Evolutionary conservation across 202 grass and related monocot species (phyloP), one percentile per base, ranked within the genome.

Genomic region (Zizania palustris): DNA sequence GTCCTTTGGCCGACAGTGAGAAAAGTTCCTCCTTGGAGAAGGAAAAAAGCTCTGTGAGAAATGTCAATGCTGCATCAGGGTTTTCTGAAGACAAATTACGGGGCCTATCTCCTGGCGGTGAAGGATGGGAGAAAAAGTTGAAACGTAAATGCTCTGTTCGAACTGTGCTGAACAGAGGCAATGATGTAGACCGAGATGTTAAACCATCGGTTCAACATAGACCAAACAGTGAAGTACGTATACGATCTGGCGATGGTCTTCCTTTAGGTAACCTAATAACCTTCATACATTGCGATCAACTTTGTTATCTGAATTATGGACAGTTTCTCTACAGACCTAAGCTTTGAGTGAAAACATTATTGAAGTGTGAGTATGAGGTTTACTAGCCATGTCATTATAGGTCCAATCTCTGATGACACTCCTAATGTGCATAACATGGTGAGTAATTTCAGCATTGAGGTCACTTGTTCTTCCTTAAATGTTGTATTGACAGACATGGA

Each of bases 131-230:
- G 85, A 93, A 90, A 14, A 93, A 88, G 58, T 15, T 87, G 75
- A 93, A 90, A 83, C 79, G 91, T 9, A 93, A 83, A 48, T 84
- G 91, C 45, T 93, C 91, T 85, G 82, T 90, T 71, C 85, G 91
- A 9, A 85, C 82, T 62, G 86, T 92, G 85, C 78, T 86, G 67
- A 88, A 83, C 80, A 85, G 91, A 73, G 54, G 63, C 60, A 88
- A 56, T 28, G 88, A 90, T 65, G 66, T 76, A 42, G 88, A 82
- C 48, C 70, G 82, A 60, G 78, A 75, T 43, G 70, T 73, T 72
- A 93, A 90, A 86, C 85, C 86, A 56, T 63, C 82, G 78, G 71
- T 72, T 79, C 82, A 84, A 79, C 78, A 79, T 15, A 90, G 85
- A 82, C 21, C 80, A 48, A 93, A 80, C 44, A 90, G 78, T 84